Evolutionary conservation across 192 early-diverging fungal genomes (phyloP).

Genomic region (Haplosporangium gracile): DNA sequence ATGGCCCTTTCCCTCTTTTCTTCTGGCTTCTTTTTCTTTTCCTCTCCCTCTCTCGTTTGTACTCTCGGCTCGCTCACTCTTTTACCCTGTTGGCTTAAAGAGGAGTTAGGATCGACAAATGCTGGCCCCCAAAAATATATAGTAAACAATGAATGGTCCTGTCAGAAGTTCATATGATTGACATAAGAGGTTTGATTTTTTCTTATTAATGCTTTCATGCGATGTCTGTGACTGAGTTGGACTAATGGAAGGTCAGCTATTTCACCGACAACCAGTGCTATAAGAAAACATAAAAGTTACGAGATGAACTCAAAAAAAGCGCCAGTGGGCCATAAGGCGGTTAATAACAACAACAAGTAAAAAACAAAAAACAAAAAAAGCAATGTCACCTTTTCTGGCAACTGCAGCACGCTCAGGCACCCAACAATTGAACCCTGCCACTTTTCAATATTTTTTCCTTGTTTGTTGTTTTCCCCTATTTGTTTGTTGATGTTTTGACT

Average conservation of each 20-base stretch:
- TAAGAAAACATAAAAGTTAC: neutral
- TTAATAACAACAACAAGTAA: neutral
- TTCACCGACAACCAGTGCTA: neutral
- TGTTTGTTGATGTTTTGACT: too few species aligned
- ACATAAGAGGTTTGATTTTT: neutral
- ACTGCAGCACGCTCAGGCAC: too few species aligned
- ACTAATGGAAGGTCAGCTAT: neutral
- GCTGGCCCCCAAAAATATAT: neutral
- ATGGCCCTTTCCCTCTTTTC: neutral
- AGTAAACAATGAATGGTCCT: neutral
- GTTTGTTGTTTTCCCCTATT: too few species aligned
- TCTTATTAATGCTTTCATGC: neutral
- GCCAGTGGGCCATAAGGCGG: slow-evolving; percentile 1
- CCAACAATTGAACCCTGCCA: too few species aligned
- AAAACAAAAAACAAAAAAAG: neutral
- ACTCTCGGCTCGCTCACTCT: neutral
- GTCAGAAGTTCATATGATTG: neutral
- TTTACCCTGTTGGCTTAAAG: neutral
- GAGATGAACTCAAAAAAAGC: neutral
- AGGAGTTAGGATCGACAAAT: neutral
- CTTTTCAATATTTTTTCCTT: too few species aligned
- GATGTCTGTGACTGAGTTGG: neutral
- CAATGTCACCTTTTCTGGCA: neutral
- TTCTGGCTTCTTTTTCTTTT: neutral
- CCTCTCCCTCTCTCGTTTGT: neutral